Conservation (phyloP, 140 eudicot species). For the Ambrosia hybrid region DNA sequence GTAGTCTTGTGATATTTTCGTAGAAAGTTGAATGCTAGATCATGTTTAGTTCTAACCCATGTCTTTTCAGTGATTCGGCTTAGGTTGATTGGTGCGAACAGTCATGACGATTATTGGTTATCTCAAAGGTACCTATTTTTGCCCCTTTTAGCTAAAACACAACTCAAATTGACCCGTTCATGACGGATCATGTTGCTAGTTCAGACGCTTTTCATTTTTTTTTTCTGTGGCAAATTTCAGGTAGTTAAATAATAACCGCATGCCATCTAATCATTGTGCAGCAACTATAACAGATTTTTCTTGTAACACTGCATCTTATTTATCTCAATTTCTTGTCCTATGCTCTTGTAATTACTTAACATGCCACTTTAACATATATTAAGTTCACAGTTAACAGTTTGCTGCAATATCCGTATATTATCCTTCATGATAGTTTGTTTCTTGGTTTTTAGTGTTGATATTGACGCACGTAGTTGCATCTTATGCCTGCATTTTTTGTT, state of each 20-base stretch:
- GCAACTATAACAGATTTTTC: no score
- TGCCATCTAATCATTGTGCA: no score
- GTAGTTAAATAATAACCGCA: no score
- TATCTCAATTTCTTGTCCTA: slow-evolving; percentile 18
- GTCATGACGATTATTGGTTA: slow-evolving; percentile 1
- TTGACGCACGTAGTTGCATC: slow-evolving; percentile 15
- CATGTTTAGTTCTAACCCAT: neutral
- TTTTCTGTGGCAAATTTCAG: no score
- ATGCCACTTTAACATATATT: neutral
- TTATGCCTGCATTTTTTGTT: slow-evolving; percentile 22
- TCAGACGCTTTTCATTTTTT: neutral
- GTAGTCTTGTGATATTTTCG: neutral
- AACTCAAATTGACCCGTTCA: no score
- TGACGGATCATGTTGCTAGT: neutral
- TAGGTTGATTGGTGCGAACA: neutral
- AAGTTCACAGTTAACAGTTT: neutral
- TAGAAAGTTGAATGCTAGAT: neutral
- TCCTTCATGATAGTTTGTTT: neutral
- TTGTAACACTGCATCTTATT: neutral
- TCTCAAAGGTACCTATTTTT: slow-evolving; percentile 12
- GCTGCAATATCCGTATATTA: slow-evolving; percentile 4
- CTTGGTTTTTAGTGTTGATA: slow-evolving; percentile 19
- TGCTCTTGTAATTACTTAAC: slow-evolving; percentile 9
- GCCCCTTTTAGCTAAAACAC: no score
- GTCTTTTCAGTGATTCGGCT: neutral